A percentile compares a stretch with the other conserved stretches of the same genome.
These are phyloP conservation scores for Coemansia sp. DNA, from an alignment of 192 early-diverging fungal species.

Conservation along the genomic window DNA sequence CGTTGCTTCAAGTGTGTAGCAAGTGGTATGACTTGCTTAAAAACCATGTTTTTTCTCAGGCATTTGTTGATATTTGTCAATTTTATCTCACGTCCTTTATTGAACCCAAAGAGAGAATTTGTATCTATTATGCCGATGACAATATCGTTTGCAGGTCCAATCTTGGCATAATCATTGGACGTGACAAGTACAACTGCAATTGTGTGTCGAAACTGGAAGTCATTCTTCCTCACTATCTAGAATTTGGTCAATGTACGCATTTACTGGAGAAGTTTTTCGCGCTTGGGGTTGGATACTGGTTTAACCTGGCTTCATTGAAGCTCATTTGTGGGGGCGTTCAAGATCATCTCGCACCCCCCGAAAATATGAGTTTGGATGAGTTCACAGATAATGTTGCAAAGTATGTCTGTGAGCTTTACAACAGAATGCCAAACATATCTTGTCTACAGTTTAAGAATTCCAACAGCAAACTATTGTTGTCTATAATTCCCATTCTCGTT, in stretches of 20 bases:
- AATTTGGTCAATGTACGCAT: neutral
- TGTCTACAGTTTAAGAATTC: neutral
- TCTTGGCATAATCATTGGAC: too few species aligned
- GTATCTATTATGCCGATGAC: too few species aligned
- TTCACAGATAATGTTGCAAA: neutral
- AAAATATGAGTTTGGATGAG: neutral
- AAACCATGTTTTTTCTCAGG: neutral
- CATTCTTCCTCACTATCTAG: neutral
- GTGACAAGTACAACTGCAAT: too few species aligned
- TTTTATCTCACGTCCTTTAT: too few species aligned
- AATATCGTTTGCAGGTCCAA: too few species aligned
- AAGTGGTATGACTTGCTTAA: too few species aligned
- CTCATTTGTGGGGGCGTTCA: too few species aligned
- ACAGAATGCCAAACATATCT: neutral
- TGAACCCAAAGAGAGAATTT: neutral
- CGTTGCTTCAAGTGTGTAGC: too few species aligned
- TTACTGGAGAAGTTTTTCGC: neutral
- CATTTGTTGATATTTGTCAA: neutral
- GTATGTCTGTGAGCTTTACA: neutral
- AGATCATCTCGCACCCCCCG: too few species aligned
- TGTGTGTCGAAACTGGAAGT: too few species aligned
- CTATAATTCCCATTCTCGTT: neutral
- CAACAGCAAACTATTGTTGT: neutral
- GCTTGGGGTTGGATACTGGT: neutral
- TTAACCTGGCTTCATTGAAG: neutral